Evolutionary conservation across 2,329 filamentous ascomycete species (phyloP).

Genomic region (Pseudogymnoascus sp.): DNA sequence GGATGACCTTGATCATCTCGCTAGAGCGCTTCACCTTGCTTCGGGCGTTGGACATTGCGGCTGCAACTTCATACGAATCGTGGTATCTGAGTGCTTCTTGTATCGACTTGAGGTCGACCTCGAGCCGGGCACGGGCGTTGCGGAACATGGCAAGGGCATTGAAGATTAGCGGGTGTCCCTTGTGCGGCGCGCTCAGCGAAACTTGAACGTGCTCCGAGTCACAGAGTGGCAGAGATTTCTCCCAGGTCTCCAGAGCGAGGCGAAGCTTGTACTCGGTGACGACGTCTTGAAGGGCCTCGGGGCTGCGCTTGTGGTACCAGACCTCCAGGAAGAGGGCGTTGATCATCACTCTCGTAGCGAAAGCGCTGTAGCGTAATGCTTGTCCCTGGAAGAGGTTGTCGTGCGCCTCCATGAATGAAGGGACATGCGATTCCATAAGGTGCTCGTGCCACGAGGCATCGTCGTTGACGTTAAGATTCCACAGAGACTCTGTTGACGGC

Average conservation of each 20-base stretch:
- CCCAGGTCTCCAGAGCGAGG: conserved; percentile 95
- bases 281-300: conserved; percentile 93
- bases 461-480: conserved; percentile 76
- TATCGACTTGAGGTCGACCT: conserved; percentile 91
- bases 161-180: conserved; percentile 92
- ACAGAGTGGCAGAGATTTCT: conserved; percentile 88
- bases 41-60: conserved; percentile 88
- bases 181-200: conserved; percentile 86
- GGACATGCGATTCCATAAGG: conserved; percentile 59
- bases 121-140: conserved; percentile 82
- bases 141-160: conserved; percentile 97
- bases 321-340: conserved; percentile 97
- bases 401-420: conserved; percentile 89
- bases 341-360: conserved; percentile 96
- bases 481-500: conserved; percentile 86
- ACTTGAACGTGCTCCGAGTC: conserved; percentile 85
- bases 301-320: conserved; percentile 97
- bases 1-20: conserved; percentile 98
- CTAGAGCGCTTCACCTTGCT: conserved; percentile 90
- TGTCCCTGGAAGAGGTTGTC: conserved; percentile 95
- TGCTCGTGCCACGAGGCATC: conserved; percentile 79
- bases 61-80: conserved; percentile 92
- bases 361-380: conserved; percentile 84
- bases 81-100: conserved; percentile 96
- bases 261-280: conserved; percentile 97